These are phyloP conservation scores for Brassica cretica DNA, from an alignment of 345 rosid species.

Conservation along the genomic window DNA sequence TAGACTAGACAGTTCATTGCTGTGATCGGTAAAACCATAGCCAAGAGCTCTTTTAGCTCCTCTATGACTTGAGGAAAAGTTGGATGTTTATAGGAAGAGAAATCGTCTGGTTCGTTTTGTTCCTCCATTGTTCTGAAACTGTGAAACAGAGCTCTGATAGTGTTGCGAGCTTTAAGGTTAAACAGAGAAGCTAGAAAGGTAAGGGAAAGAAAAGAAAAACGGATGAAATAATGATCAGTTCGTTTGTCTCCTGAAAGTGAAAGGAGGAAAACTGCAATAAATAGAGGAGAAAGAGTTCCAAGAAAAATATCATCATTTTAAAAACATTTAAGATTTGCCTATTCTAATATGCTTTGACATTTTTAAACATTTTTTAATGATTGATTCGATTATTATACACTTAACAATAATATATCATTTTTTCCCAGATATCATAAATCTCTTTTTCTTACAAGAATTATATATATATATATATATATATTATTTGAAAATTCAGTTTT, in stretches of 20 bases:
- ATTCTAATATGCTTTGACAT: not conserved
- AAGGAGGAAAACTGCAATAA: slow-evolving; percentile 35
- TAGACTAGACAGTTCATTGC: slow-evolving; percentile 84
- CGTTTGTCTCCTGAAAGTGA: slow-evolving; percentile 31
- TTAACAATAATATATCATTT: too few relatives aligned
- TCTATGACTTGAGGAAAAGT: slow-evolving; percentile 62
- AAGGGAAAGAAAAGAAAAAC: not conserved
- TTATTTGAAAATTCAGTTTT: too few relatives aligned
- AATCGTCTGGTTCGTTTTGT: slow-evolving; percentile 44
- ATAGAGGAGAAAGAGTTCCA: slow-evolving; percentile 17
- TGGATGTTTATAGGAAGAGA: slow-evolving; percentile 49
- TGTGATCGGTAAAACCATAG: slow-evolving; percentile 90
- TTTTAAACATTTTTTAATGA: not conserved
- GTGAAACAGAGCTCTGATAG: not conserved
- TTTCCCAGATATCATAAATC: too few relatives aligned
- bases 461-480: too few relatives aligned
- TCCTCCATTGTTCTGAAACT: slow-evolving; percentile 46
- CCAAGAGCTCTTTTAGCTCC: slow-evolving; percentile 80
- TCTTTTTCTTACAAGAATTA: too few relatives aligned
- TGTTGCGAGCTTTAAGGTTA: not conserved
- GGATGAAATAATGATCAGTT: slow-evolving; percentile 10
- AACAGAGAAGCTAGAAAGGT: slow-evolving; percentile 20
- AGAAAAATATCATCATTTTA: not conserved
- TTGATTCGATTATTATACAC: too few relatives aligned
- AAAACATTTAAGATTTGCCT: not conserved